A percentile compares a stretch with the other conserved stretches of the same genome.
Evolutionary conservation across 78 protist species (phyloP).

Genomic region (Dictyostelium discoideum): DNA sequence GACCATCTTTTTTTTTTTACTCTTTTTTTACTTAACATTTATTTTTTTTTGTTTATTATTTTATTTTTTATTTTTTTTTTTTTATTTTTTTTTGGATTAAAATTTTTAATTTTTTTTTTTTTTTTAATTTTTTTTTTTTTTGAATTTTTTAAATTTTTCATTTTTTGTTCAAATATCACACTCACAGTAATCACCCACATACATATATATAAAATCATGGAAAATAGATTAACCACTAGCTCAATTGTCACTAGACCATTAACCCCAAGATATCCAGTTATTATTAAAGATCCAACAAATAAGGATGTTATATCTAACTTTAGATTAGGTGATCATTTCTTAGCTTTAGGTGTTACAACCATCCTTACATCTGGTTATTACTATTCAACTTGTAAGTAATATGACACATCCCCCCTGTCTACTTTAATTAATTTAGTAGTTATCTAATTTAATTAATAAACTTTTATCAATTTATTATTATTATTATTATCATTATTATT

Average conservation of each 20-base stretch:
- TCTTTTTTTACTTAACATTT: background rate
- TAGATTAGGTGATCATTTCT: conserved; percentile 30
- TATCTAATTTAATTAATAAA: too few species aligned
- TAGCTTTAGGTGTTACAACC: conserved; percentile 1
- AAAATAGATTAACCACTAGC: background rate
- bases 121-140: background rate
- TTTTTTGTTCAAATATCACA: background rate
- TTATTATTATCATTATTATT: too few species aligned
- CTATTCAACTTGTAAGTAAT: conserved; percentile 30
- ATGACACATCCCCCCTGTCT: too few species aligned
- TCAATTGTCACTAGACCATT: conserved; percentile 13
- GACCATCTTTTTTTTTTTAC: too few species aligned
- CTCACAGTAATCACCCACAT: background rate
- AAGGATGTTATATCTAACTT: background rate
- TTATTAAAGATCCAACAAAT: conserved; percentile 20
- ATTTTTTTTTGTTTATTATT: background rate
- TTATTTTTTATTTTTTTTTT: background rate
- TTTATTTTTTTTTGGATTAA: background rate
- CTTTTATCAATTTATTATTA: too few species aligned
- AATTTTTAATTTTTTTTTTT: background rate
- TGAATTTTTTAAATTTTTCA: background rate
- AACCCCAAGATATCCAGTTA: conserved; percentile 50
- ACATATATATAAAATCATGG: background rate
- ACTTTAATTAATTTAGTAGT: too few species aligned
- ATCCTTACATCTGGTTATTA: conserved; percentile 11